A percentile compares a stretch with the other conserved stretches of the same genome.
These are phyloP conservation scores for Ophiosphaerella narmari DNA, from an alignment of 2,329 filamentous ascomycete genomes.

Conservation along the genomic window DNA sequence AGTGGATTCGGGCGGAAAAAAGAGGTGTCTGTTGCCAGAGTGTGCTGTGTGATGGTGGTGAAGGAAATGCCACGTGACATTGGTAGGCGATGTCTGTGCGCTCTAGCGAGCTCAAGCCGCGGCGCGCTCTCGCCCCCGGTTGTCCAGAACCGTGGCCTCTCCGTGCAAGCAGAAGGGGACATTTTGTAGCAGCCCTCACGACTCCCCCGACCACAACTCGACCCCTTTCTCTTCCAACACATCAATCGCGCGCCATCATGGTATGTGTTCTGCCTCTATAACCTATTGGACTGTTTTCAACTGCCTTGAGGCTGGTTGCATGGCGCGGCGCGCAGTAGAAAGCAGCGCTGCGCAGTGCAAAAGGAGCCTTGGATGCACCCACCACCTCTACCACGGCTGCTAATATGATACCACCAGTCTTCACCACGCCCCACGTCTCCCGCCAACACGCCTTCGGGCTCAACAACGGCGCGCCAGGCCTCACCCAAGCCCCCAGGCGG, in stretches of 20 bases:
- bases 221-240: conserved; percentile 6
- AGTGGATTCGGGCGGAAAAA: conserved; percentile 20
- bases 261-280: conserved; percentile 13
- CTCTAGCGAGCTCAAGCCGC: conserved; percentile 21
- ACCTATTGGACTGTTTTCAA: conserved; percentile 4
- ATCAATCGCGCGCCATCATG: conserved; percentile 17
- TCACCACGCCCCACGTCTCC: conserved; percentile 44
- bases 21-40: not conserved
- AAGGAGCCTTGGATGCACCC: no score
- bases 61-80: conserved; percentile 17
- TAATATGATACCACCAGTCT: conserved; percentile 1
- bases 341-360: no score
- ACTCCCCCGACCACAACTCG: conserved; percentile 7
- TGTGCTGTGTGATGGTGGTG: conserved; percentile 1
- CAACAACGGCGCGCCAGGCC: conserved; percentile 74
- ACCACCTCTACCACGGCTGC: not conserved
- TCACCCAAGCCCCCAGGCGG: conserved; percentile 91
- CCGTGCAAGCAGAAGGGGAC: conserved; percentile 9
- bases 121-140: conserved; percentile 26
- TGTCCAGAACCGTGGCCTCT: conserved; percentile 43
- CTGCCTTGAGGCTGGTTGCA: not conserved
- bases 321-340: not conserved
- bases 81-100: not conserved
- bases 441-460: conserved; percentile 60
- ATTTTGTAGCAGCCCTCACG: conserved; percentile 18